phyloP scores from a whole-genome alignment of 1,139 yeast genomes.

The Magnusiomyces paraingens region DNA sequence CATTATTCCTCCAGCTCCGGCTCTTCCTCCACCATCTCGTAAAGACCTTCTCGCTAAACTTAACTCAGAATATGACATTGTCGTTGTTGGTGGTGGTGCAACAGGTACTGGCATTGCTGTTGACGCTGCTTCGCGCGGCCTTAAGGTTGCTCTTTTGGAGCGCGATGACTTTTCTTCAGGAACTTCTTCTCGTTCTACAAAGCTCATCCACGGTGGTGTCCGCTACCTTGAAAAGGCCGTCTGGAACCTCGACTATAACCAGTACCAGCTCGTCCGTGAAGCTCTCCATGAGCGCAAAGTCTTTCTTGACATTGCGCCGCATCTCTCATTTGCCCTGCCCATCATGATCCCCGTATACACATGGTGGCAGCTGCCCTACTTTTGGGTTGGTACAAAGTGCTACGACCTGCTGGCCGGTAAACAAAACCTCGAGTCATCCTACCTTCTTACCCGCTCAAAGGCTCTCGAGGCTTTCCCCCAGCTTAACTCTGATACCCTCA shows the following conservation, averaged over 20 bases:
- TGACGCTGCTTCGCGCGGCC: constrained; percentile 87
- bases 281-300: constrained; percentile 90
- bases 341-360: constrained; percentile 92
- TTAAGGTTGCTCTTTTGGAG: constrained; percentile 82
- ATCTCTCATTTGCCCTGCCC: constrained; percentile 78
- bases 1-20: constrained; percentile 8
- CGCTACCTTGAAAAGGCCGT: constrained; percentile 93
- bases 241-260: constrained; percentile 78
- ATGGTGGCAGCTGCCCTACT: constrained; percentile 96
- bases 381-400: constrained; percentile 85
- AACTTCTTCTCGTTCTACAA: constrained; percentile 91
- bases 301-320: constrained; percentile 89
- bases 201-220: constrained; percentile 97
- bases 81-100: constrained; percentile 94
- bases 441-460: constrained; percentile 59
- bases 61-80: constrained; percentile 54
- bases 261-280: constrained; percentile 86
- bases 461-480: constrained; percentile 81
- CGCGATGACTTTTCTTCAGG: constrained; percentile 87
- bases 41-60: constrained; percentile 8
- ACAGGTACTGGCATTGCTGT: constrained; percentile 91
- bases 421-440: constrained; percentile 76
- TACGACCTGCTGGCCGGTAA: constrained; percentile 91
- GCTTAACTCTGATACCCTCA: constrained; percentile 72
- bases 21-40: constrained; percentile 11